Conservation (phyloP, 2,329 filamentous ascomycete genomes). For the Scytalidium sp. region DNA sequence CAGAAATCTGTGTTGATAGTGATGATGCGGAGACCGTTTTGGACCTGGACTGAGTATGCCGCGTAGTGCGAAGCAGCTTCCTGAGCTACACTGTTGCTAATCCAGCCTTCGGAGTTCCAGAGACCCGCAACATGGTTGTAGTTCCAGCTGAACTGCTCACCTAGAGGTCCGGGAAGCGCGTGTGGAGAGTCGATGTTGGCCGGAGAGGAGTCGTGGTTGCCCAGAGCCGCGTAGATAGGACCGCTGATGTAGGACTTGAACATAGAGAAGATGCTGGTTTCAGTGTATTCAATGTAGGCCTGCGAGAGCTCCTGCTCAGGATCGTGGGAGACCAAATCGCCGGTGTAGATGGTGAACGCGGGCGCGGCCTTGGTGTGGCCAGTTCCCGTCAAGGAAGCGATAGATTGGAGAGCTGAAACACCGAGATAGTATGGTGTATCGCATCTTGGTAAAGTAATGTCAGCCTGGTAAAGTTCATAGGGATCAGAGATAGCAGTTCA, state of each 20-base stretch:
- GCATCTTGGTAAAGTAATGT: slow-evolving; percentile 34
- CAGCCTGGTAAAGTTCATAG: not conserved
- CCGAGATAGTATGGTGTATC: slow-evolving; percentile 57
- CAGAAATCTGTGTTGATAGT: slow-evolving; percentile 51
- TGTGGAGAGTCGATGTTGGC: slow-evolving; percentile 51
- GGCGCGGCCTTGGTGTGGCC: slow-evolving; percentile 37
- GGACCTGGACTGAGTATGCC: slow-evolving; percentile 52
- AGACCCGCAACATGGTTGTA: slow-evolving; percentile 52
- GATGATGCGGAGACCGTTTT: slow-evolving; percentile 49
- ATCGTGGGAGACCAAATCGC: slow-evolving; percentile 55
- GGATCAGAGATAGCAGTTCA: not conserved
- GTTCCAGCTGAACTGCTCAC: slow-evolving; percentile 56
- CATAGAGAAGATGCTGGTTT: slow-evolving; percentile 50
- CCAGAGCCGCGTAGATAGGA: slow-evolving; percentile 53
- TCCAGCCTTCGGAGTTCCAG: slow-evolving; percentile 55
- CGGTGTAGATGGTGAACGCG: slow-evolving; percentile 54
- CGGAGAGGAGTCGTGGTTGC: slow-evolving; percentile 56
- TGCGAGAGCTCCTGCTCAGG: slow-evolving; percentile 46
- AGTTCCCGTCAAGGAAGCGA: slow-evolving; percentile 54
- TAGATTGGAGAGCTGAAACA: slow-evolving; percentile 51
- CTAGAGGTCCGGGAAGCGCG: slow-evolving; percentile 47
- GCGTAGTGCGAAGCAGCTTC: slow-evolving; percentile 52
- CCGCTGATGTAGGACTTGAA: slow-evolving; percentile 54
- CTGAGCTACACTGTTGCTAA: slow-evolving; percentile 39
- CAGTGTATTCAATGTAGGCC: slow-evolving; percentile 50